Percentiles rank a stretch among this genome's conserved stretches.
phyloP scores from a whole-genome alignment of 176 grass and related monocot species.

The Thinopyrum elongatum region DNA sequence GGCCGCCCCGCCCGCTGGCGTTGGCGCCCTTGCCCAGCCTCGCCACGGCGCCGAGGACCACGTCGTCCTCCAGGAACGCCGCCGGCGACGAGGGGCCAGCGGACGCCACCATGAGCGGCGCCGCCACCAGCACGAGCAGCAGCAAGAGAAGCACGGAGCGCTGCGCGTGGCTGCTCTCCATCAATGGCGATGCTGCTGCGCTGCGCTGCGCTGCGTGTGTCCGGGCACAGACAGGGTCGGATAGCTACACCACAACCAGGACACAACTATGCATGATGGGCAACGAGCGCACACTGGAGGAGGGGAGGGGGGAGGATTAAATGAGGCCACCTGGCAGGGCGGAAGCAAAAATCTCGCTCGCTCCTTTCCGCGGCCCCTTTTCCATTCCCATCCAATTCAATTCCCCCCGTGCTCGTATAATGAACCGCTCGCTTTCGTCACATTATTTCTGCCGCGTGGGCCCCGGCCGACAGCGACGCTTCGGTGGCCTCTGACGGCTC shows the following conservation, averaged over 20 bases:
- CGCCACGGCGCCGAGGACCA: constrained; percentile 8
- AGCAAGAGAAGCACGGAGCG: neutral
- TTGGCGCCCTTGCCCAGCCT: constrained; percentile 28
- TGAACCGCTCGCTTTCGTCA: neutral
- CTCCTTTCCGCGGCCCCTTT: neutral
- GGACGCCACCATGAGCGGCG: neutral
- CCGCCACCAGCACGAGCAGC: neutral
- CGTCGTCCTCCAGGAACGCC: constrained; percentile 33
- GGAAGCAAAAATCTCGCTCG: neutral
- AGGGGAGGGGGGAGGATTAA: neutral
- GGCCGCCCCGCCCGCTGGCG: constrained; percentile 22
- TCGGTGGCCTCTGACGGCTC: neutral
- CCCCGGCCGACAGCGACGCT: neutral
- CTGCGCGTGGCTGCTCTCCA: neutral
- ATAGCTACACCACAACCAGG: neutral
- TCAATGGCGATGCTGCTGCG: neutral
- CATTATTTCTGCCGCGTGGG: constrained; percentile 23
- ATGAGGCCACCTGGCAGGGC: neutral
- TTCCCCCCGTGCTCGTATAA: constrained; percentile 13
- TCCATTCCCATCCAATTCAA: neutral
- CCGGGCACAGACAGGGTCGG: neutral
- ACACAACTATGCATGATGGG: neutral
- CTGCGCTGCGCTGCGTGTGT: neutral
- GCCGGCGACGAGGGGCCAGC: neutral
- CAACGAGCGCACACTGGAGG: neutral